Evolutionary conservation across 2,329 filamentous ascomycete genomes (phyloP), one percentile per base, ranked within the genome.

Genomic region (Balansia obtecta): DNA sequence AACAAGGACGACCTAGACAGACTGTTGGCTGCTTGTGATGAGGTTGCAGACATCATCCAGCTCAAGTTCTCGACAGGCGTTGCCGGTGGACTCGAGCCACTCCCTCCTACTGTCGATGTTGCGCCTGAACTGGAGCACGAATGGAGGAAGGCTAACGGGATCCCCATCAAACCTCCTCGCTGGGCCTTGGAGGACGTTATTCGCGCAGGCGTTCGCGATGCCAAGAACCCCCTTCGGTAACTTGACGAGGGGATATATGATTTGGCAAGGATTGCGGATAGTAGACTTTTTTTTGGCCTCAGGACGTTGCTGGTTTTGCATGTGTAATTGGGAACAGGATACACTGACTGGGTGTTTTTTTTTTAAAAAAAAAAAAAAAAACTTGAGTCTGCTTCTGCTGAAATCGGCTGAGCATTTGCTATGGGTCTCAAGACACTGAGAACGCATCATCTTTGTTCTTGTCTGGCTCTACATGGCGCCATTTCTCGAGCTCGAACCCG

Each of bases 1-100:
- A 98, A 94, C 69, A 98, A 98, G 74, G 93, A 98, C 47, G 93
- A 98, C 65, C 78, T 98, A 60, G 93, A 98, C 67, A 83, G 91
- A 46, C 72, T 98, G 52, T 73, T 98, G 47, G 76, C 81, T 4
- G 93, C 93, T 15, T 97, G 91, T 61, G 88, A 97, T 63, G 87
- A 97, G 67, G 82, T 96, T 51, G 90, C 91, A 51, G 88, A 95
- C 57, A 79, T 95, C 20, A 72, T 98, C 50, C 90, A 97, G 68
- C 77, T 98, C 64, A 97, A 96, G 72, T 96, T 95, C 71, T 95
- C 89, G n/a, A 94, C 87, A 13, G 93, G 93, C 57, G 81, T 96
- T 60, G 91, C 93, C 12, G 93, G 93, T 56, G 93, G 93, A 51
- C 80, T 86, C 38, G 79, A 88, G 46, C 83, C 86, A 9, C 74